Evolutionary conservation across 1,284 basidiomycete species (phyloP).

Genomic region (Rhodotorula mucilaginosa): DNA sequence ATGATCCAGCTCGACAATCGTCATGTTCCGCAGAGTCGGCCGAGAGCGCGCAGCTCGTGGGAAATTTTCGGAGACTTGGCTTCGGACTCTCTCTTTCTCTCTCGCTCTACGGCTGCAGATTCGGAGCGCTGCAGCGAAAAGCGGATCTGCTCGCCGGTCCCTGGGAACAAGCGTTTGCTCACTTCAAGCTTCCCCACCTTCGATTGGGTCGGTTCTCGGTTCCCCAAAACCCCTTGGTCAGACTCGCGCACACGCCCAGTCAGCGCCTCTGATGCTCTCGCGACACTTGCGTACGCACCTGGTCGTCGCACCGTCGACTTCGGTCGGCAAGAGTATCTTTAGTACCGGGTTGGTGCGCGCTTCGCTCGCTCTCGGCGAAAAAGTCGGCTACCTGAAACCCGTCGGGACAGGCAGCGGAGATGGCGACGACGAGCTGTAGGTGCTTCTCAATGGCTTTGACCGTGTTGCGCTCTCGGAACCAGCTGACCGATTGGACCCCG

Average conservation of each 20-base stretch:
- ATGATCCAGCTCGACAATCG: no score
- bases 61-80: no score
- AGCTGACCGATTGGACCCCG: not conserved
- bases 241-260: not conserved
- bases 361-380: slow-evolving; percentile 52
- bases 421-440: slow-evolving; percentile 74
- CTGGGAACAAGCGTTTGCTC: not conserved
- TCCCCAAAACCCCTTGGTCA: no score
- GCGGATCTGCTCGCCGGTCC: no score
- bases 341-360: slow-evolving; percentile 77
- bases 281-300: slow-evolving; percentile 79
- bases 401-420: slow-evolving; percentile 75
- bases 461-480: no score
- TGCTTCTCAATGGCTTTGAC: not conserved
- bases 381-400: slow-evolving; percentile 82
- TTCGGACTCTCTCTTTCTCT: not conserved
- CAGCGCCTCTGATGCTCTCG: slow-evolving; percentile 54
- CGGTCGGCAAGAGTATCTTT: slow-evolving; percentile 88
- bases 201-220: not conserved
- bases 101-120: not conserved
- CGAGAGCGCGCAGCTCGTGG: no score
- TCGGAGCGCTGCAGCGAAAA: no score
- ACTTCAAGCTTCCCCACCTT: not conserved
- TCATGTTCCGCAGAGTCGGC: no score
- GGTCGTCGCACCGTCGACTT: slow-evolving; percentile 85